These are phyloP conservation scores for Stenogyne calaminthoides DNA, from an alignment of 305 asterid species.

Conservation along the genomic window DNA sequence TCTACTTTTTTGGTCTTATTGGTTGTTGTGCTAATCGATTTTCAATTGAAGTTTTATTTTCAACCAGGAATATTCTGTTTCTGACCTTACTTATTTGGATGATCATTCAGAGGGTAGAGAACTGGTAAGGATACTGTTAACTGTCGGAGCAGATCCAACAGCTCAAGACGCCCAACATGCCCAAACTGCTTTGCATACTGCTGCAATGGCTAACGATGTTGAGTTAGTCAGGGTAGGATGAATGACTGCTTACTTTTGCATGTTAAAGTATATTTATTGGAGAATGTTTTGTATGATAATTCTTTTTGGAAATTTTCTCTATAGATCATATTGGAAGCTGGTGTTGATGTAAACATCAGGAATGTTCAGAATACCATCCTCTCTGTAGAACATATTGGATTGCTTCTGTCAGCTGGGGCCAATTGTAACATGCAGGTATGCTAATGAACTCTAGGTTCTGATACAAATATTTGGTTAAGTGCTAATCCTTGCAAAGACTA, in stretches of 20 bases:
- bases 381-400: slow-evolving; percentile 91
- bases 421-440: slow-evolving; percentile 87
- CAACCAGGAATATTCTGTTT: too few relatives aligned
- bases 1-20: too few relatives aligned
- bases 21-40: too few relatives aligned
- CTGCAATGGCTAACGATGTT: slow-evolving; percentile 89
- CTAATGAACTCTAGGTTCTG: slow-evolving; percentile 28
- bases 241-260: too few relatives aligned
- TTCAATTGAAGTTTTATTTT: too few relatives aligned
- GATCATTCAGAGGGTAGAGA: too few relatives aligned
- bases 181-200: slow-evolving; percentile 93
- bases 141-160: slow-evolving; percentile 89
- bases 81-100: too few relatives aligned
- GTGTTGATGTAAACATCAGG: slow-evolving; percentile 90
- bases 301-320: too few relatives aligned
- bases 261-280: too few relatives aligned
- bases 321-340: too few relatives aligned
- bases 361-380: slow-evolving; percentile 81
- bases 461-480: slow-evolving; percentile 15
- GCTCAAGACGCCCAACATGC: slow-evolving; percentile 85
- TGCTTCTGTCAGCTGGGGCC: slow-evolving; percentile 95
- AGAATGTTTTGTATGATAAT: too few relatives aligned
- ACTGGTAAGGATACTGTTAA: slow-evolving; percentile 72
- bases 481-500: slow-evolving; percentile 13
- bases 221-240: too few relatives aligned